These are phyloP conservation scores for Ophiostoma sp. DNA, from an alignment of 2,329 filamentous ascomycete species.

Conservation along the genomic window DNA sequence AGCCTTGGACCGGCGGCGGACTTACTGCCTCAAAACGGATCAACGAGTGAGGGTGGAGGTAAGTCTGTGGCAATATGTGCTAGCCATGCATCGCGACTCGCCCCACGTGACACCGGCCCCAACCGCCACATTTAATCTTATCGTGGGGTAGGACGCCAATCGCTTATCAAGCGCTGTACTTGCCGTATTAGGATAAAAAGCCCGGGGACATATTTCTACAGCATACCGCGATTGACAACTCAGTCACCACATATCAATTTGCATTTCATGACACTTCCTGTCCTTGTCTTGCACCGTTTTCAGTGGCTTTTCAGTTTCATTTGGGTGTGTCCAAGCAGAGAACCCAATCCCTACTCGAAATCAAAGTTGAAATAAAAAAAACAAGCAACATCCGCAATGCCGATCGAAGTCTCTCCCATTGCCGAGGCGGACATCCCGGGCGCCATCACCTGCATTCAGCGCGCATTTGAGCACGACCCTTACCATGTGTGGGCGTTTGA, in stretches of 20 bases:
- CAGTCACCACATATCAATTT: not conserved
- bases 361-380: not conserved
- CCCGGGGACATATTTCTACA: not conserved
- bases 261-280: not conserved
- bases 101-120: not conserved
- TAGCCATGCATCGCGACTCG: not conserved
- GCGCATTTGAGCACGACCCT: slow-evolving; percentile 11
- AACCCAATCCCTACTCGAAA: too few species aligned
- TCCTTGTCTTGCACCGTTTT: not conserved
- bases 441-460: slow-evolving; percentile 15
- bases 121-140: not conserved
- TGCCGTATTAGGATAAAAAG: slow-evolving; percentile 13
- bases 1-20: not conserved
- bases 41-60: not conserved
- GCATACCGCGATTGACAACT: not conserved
- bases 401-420: slow-evolving; percentile 3
- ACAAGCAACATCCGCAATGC: not conserved
- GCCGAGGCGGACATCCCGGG: slow-evolving; percentile 10
- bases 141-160: not conserved
- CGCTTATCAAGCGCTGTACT: slow-evolving; percentile 1
- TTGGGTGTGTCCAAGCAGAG: too few species aligned
- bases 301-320: too few species aligned
- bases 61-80: not conserved
- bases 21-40: not conserved
- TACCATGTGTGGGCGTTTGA: slow-evolving; percentile 13